Base-by-base conservation (phyloP, 2,329 filamentous ascomycete genomes). In the Apiospora arundinis region DNA sequence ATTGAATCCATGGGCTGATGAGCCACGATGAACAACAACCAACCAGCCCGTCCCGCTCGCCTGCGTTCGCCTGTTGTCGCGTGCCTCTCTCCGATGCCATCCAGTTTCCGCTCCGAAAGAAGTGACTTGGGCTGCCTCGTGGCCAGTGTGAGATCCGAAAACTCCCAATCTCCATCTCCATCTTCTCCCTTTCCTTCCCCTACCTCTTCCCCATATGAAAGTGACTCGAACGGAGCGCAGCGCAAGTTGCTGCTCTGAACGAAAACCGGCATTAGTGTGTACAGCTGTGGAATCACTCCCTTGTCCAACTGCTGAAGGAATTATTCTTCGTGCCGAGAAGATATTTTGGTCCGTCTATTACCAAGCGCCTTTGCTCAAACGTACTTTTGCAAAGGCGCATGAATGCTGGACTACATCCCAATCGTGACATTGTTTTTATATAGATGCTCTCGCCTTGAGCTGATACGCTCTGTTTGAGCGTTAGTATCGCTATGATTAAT, bases 321-420 rank as follows among this genome's bases (percentile, higher is more conserved):
- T 77, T 83, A 79, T 77, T 83, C 84, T 80, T 85, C 84, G 84
- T 86, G 84, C 84, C 84, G 80, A 86, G 83, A 86, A 79, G 74
- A 80, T 32, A 78, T 68, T 52, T 72, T 75, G 80, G 56, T 79
- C 83, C 77, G 77, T 83, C 84, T 80, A 91, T 91, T 91, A 92
- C 89, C 89, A 92, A 91, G 89, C 89, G 90, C 86, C 82, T 82
- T 82, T 83, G 86, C 85, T 82, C 76, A 44, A 75, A 67, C 48
- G 73, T 73, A 69, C 76, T 71, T 80, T 77, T 76, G 78, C 78
- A 73, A 83, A 81, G 84, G 88, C 91, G 89, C 87, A 91, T 91
- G 89, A 86, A 90, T 87, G 87, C 83, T 82, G 83, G 87, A 86
- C 83, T 82, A 90, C 87, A 90, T 85, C 70, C 73, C 67, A 46